Percentiles rank a stretch among this genome's conserved stretches.
phyloP scores from a whole-genome alignment of 2,329 filamentous ascomycete genomes.

The Nemania sp. region DNA sequence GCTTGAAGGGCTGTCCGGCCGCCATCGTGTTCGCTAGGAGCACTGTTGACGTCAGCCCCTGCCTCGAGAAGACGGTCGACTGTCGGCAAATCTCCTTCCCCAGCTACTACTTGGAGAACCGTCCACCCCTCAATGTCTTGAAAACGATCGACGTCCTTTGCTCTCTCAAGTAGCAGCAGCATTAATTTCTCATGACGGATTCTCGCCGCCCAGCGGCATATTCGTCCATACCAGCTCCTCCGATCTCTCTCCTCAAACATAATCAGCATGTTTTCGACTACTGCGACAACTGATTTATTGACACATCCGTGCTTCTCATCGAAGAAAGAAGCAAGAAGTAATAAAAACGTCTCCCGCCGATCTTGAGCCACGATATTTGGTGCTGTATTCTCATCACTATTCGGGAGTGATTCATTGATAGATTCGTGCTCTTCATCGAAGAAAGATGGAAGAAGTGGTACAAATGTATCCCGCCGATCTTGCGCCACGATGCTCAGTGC shows the following conservation, averaged over 20 bases:
- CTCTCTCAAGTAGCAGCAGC: neutral
- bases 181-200: neutral
- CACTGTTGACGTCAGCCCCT: neutral
- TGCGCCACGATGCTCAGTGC: conserved; percentile 4
- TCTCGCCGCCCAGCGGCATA: neutral
- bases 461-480: neutral
- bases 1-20: neutral
- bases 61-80: neutral
- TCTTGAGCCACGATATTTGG: no score
- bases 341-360: no score
- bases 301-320: no score
- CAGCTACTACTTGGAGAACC: neutral
- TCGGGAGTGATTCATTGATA: neutral
- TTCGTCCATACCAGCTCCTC: neutral
- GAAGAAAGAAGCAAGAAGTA: no score
- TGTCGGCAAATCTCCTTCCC: neutral
- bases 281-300: neutral
- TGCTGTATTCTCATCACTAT: no score
- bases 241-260: neutral
- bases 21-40: neutral
- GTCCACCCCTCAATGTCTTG: neutral
- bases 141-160: neutral
- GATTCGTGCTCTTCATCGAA: neutral
- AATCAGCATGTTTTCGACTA: neutral
- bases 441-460: neutral